A percentile compares a stretch with the other conserved stretches of the same genome.
phyloP scores from a whole-genome alignment of 2,329 filamentous ascomycete species.

The Ophiocordyceps camponoti-saundersi region DNA sequence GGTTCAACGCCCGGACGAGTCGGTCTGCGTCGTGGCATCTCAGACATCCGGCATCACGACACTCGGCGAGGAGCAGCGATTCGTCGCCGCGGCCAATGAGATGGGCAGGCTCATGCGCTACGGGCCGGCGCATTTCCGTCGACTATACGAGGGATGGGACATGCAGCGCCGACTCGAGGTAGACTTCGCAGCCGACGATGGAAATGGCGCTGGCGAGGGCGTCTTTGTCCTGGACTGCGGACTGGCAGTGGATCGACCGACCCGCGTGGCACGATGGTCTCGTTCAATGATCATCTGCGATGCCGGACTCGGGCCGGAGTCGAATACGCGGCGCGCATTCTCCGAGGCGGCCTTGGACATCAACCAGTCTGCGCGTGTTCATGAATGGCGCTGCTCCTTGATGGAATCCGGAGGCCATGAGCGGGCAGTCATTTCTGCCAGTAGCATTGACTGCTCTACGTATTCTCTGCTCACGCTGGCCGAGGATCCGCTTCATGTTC shows the following conservation, averaged over 20 bases:
- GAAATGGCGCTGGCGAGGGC: constrained; percentile 57
- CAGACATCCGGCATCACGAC: too few relatives aligned
- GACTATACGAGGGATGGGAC: constrained; percentile 72
- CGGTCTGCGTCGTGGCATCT: constrained; percentile 39
- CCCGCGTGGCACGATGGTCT: constrained; percentile 26
- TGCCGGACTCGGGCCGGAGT: neutral
- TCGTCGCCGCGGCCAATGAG: constrained; percentile 61
- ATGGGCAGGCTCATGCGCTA: constrained; percentile 61
- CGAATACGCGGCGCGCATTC: too few relatives aligned
- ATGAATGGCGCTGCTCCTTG: constrained; percentile 14
- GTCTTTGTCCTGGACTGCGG: constrained; percentile 62
- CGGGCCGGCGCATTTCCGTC: constrained; percentile 62
- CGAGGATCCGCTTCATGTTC: constrained; percentile 52
- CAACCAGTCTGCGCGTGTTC: constrained; percentile 3
- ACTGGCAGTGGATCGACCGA: constrained; percentile 35
- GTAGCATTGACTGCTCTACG: constrained; percentile 56
- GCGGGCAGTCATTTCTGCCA: constrained; percentile 48
- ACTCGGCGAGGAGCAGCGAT: constrained; percentile 32
- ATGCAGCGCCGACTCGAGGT: constrained; percentile 77
- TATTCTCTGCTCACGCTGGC: constrained; percentile 52
- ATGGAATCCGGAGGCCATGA: constrained; percentile 38
- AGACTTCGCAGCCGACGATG: constrained; percentile 74
- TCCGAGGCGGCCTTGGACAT: neutral
- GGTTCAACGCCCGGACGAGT: constrained; percentile 52
- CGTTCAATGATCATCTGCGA: constrained; percentile 11